A percentile compares a stretch with the other conserved stretches of the same genome.
phyloP scores from a whole-genome alignment of 768 basidiomycete genomes.

The Megacollybia marginata region DNA sequence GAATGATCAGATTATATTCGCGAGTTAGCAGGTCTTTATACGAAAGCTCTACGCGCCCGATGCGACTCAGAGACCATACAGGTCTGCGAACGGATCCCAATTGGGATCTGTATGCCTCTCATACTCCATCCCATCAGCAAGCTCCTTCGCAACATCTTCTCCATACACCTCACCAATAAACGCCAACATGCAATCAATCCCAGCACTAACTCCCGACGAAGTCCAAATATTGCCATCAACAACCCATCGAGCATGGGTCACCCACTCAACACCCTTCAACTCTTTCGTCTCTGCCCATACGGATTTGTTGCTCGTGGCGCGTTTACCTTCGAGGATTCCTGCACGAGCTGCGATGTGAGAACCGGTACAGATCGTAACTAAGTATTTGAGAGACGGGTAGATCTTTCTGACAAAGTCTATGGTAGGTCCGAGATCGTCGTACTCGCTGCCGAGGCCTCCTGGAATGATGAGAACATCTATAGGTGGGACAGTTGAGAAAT shows the following conservation, averaged over 20 bases:
- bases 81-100: constrained; percentile 31
- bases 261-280: constrained; percentile 28
- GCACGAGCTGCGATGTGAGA: constrained; percentile 28
- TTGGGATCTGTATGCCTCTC: constrained; percentile 25
- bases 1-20: too few relatives aligned
- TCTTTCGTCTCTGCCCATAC: constrained; percentile 17
- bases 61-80: constrained; percentile 19
- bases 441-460: constrained; percentile 21
- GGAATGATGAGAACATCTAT: constrained; percentile 30
- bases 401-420: constrained; percentile 23
- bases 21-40: too few relatives aligned
- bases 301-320: constrained; percentile 38
- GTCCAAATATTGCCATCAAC: constrained; percentile 41
- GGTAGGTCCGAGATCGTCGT: constrained; percentile 14
- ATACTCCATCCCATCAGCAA: constrained; percentile 30
- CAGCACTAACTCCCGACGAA: constrained; percentile 38
- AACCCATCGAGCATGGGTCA: constrained; percentile 38
- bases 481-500: constrained; percentile 24
- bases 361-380: constrained; percentile 38
- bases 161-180: constrained; percentile 31
- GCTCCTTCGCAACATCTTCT: constrained; percentile 17
- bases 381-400: constrained; percentile 27
- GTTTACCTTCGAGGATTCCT: constrained; percentile 31
- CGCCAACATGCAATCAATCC: constrained; percentile 31
- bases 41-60: too few relatives aligned